phyloP scores from a whole-genome alignment of 768 basidiomycete genomes.

The Agaricus sinodeliciosus region DNA sequence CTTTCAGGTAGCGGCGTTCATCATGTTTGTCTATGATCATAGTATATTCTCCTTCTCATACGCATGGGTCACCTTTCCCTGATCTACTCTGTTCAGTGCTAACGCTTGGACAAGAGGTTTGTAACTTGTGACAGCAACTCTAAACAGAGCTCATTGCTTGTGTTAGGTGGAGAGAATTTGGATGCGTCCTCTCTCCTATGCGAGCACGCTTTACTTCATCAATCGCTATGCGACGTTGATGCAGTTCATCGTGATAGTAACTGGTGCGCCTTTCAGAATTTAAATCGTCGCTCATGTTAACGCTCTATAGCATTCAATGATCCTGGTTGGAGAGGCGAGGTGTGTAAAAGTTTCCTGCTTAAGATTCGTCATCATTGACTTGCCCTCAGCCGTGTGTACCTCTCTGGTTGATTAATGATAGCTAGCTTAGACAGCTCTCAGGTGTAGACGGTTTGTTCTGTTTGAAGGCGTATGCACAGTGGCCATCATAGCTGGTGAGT shows the following conservation, averaged over 20 bases:
- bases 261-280: conserved; percentile 12
- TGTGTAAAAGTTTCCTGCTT: conserved; percentile 5
- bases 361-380: neutral
- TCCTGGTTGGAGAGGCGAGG: conserved; percentile 16
- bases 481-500: conserved; percentile 16
- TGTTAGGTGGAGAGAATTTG: conserved; percentile 21
- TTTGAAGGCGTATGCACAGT: conserved; percentile 24
- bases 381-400: neutral
- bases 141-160: neutral
- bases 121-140: neutral
- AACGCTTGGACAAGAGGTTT: conserved; percentile 12
- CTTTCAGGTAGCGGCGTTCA: conserved; percentile 17
- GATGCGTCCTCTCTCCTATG: conserved; percentile 19
- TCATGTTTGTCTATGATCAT: conserved; percentile 18
- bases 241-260: conserved; percentile 20
- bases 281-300: neutral
- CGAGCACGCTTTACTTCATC: conserved; percentile 22
- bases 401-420: too few relatives aligned
- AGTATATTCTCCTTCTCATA: conserved; percentile 6
- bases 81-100: neutral
- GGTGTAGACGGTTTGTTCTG: conserved; percentile 20
- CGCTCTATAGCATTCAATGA: conserved; percentile 17
- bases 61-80: neutral
- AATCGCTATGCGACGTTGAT: conserved; percentile 23
- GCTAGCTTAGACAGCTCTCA: neutral